Evolutionary conservation across 257 asterid species (phyloP).

Genomic region (Fraxinus anomala): DNA sequence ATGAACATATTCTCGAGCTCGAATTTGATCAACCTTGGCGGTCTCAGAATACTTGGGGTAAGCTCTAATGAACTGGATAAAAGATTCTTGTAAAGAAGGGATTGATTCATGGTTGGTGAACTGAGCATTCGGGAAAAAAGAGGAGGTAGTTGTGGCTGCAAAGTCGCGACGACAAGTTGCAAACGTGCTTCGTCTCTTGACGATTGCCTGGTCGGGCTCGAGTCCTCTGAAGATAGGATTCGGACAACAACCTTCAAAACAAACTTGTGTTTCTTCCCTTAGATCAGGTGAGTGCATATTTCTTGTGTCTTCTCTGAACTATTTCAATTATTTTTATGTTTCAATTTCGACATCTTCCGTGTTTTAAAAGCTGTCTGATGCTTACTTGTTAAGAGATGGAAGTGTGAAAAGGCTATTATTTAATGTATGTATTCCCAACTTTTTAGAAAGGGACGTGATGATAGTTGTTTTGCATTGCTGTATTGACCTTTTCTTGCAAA

Average conservation of each 20-base stretch:
- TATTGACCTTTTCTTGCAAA: constrained; percentile 45
- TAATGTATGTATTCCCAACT: constrained; percentile 32
- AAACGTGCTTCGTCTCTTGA: constrained; percentile 50
- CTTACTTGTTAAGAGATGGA: constrained; percentile 53
- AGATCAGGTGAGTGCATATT: constrained; percentile 48
- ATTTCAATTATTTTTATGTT: background rate
- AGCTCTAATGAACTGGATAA: constrained; percentile 52
- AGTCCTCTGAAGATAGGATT: constrained; percentile 35
- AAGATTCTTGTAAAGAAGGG: constrained; percentile 71
- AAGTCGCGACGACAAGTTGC: constrained; percentile 61
- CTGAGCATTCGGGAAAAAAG: constrained; percentile 60
- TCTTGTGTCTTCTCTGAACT: constrained; percentile 6
- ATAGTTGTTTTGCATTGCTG: constrained; percentile 33
- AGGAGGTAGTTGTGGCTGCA: constrained; percentile 49
- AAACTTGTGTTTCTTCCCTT: constrained; percentile 46
- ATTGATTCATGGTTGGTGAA: constrained; percentile 82
- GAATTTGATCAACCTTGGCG: constrained; percentile 55
- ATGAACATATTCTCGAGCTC: constrained; percentile 70
- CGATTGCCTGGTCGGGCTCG: constrained; percentile 22
- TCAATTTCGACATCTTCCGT: constrained; percentile 5
- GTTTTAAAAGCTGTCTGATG: constrained; percentile 36
- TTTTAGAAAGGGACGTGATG: constrained; percentile 45
- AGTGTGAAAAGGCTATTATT: constrained; percentile 23
- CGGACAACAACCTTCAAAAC: constrained; percentile 61
- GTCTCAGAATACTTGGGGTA: constrained; percentile 75